Base-by-base conservation (phyloP, 345 rosid species). In the Chamaenerion angustifolium region DNA sequence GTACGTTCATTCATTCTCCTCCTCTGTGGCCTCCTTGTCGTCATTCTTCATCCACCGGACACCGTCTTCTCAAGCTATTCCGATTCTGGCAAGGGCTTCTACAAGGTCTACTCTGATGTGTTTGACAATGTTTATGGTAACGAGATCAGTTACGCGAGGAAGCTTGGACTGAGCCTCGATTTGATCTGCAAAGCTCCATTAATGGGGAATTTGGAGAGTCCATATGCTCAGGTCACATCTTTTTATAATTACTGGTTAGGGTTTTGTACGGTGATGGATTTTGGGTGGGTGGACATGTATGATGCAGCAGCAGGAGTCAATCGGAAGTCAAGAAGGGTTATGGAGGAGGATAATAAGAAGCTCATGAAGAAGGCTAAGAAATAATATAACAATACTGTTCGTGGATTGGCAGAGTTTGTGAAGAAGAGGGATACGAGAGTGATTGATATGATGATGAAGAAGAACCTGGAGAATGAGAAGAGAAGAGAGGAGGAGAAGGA, bases 301-400 rank as follows among this genome's bases (percentile, higher is more conserved):
- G n/a, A n/a, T n/a, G n/a, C n/a, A n/a, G n/a, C n/a, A n/a, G n/a
- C n/a, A n/a, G n/a, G n/a, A n/a, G 69, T 72, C 1, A 82, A 83
- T 40, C 51, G 96, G 51, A 77, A 73, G 64, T 76, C 76, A 16
- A 80, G 96, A 73, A 74, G 98, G 68, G 17, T 73, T 10, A 83
- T 92, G 95, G 98, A 90, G 71, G 98, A 90, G 52, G 89, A 80
- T 78, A 90, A 83, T 52, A 83, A 79, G 80, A 90, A 90, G 73
- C 21, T 81, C 72, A 69, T 96, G 54, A 90, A 66, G 81, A 90
- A 87, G 61, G 98, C 96, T 0, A 76, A 58, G 71, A 76, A 70
- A 51, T 95, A 92, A 59, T 87, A 76, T 51, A 87, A 83, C 16
- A 95, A 92, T 35, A 78, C 81, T 0, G 94, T 86, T 51, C 76